These are phyloP conservation scores for Hypoxylon sp. DNA, from an alignment of 2,329 filamentous ascomycete species.

Conservation along the genomic window DNA sequence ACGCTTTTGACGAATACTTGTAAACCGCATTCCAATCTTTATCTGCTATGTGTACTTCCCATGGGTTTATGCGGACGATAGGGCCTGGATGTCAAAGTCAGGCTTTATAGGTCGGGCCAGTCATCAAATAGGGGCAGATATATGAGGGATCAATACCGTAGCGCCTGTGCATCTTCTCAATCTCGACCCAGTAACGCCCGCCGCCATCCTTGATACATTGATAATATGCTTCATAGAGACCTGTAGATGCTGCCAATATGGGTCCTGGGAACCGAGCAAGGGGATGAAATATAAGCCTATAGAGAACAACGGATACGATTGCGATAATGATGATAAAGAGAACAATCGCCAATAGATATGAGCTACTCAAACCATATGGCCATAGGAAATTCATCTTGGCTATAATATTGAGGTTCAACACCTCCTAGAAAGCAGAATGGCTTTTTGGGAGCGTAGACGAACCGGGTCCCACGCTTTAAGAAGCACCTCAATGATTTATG, in stretches of 20 bases:
- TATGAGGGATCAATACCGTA: conserved; percentile 38
- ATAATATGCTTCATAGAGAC: conserved; percentile 48
- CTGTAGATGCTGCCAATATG: conserved; percentile 43
- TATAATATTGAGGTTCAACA: neutral
- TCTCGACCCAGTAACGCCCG: conserved; percentile 48
- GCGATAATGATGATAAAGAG: neutral
- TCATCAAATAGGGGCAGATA: neutral
- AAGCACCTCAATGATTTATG: neutral
- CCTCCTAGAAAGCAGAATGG: neutral
- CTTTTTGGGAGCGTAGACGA: neutral
- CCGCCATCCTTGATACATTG: conserved; percentile 49
- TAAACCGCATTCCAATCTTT: conserved; percentile 47
- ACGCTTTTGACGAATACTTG: conserved; percentile 47
- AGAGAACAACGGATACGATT: conserved; percentile 36
- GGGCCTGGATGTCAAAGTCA: conserved; percentile 29
- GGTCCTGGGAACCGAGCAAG: conserved; percentile 47
- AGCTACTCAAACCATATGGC: conserved; percentile 20
- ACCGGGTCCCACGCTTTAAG: conserved; percentile 19
- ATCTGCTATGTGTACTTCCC: conserved; percentile 45
- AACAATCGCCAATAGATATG: conserved; percentile 9
- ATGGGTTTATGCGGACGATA: conserved; percentile 47
- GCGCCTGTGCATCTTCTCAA: conserved; percentile 46
- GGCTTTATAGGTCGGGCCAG: neutral
- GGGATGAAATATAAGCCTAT: conserved; percentile 44
- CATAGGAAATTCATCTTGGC: conserved; percentile 30